Percentiles rank a stretch among this genome's conserved stretches.
Evolutionary conservation across 768 basidiomycete species (phyloP).

Genomic region (Leccinellum albellum): DNA sequence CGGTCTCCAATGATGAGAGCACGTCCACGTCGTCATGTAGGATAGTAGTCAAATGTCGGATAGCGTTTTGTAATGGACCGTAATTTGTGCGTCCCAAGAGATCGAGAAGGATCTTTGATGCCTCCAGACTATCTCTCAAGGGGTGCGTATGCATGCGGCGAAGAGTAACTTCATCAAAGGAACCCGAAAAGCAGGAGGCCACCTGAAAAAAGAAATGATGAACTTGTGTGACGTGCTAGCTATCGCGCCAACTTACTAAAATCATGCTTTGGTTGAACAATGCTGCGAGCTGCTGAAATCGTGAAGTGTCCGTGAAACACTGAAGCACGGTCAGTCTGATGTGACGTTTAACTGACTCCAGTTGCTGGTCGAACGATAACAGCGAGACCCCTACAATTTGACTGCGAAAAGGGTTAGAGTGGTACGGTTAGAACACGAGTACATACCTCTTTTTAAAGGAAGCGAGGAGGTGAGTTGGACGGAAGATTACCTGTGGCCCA

Average conservation of each 20-base stretch:
- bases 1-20: constrained; percentile 13
- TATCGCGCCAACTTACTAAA: constrained; percentile 35
- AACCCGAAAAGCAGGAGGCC: constrained; percentile 41
- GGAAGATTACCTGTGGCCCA: constrained; percentile 43
- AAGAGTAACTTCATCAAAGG: constrained; percentile 31
- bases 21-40: constrained; percentile 17
- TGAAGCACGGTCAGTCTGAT: constrained; percentile 38
- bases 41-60: constrained; percentile 29
- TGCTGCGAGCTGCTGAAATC: constrained; percentile 40
- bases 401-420: constrained; percentile 29
- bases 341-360: constrained; percentile 36
- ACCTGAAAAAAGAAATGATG: constrained; percentile 32
- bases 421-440: background rate
- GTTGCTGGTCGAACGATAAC: constrained; percentile 37
- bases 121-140: constrained; percentile 10
- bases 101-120: constrained; percentile 25
- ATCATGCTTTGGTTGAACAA: constrained; percentile 40
- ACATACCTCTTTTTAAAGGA: constrained; percentile 41
- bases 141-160: constrained; percentile 8
- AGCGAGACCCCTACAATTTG: constrained; percentile 40
- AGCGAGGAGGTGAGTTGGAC: constrained; percentile 39
- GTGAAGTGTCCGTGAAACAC: constrained; percentile 35
- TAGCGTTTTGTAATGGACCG: constrained; percentile 33
- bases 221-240: background rate
- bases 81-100: constrained; percentile 34